phyloP scores from a whole-genome alignment of 306 rosid species.

The Trifolium repens region DNA sequence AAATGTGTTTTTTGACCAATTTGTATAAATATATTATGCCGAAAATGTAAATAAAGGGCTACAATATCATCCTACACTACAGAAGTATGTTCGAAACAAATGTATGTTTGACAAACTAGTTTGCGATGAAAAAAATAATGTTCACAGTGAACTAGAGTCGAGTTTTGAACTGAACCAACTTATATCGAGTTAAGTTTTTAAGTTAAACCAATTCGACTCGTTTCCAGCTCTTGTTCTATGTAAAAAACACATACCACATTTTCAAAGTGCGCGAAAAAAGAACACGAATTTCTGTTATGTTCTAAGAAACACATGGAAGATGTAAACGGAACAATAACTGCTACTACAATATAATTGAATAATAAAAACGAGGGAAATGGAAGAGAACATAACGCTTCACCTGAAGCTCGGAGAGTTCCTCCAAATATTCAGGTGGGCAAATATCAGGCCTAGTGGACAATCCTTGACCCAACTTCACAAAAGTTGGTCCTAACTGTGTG shows the following conservation, averaged over 20 bases:
- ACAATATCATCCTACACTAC: conserved; percentile 31
- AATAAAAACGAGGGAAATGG: not conserved
- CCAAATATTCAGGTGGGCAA: conserved; percentile 86
- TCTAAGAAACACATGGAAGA: not conserved
- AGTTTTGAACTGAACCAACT: not conserved
- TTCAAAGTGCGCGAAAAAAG: not conserved
- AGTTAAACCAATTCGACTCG: not conserved
- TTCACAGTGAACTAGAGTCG: not conserved
- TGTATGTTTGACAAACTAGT: too few species aligned
- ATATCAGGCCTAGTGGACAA: conserved; percentile 90
- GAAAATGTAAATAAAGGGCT: conserved; percentile 4
- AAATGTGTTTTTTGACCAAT: not conserved
- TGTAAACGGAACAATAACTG: not conserved
- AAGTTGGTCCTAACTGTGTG: conserved; percentile 83
- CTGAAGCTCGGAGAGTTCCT: conserved; percentile 90
- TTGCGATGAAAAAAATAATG: too few species aligned
- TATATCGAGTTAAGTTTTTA: not conserved
- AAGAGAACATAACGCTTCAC: conserved; percentile 42
- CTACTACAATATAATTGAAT: not conserved
- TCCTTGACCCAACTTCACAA: conserved; percentile 89
- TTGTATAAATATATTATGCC: not conserved
- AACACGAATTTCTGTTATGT: not conserved
- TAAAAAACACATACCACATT: conserved; percentile 8
- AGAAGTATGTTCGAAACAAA: not conserved
- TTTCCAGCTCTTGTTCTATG: not conserved